Percentiles rank a stretch among this genome's conserved stretches.
These are phyloP conservation scores for Amphirosellinia nigrospora DNA, from an alignment of 495 filamentous ascomycete species.

Conservation along the genomic window DNA sequence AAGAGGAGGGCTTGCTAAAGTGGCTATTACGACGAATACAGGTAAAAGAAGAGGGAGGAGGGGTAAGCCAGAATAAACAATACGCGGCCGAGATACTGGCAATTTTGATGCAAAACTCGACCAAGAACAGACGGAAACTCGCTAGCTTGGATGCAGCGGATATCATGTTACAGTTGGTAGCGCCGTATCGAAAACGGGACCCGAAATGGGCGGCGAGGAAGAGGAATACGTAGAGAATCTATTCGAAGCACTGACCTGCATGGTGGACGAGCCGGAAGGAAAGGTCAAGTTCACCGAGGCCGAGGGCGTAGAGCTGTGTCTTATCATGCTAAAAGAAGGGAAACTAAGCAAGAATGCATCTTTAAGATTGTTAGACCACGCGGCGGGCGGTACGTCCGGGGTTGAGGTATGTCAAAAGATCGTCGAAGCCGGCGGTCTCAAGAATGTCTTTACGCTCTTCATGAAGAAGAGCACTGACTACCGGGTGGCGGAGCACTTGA, in stretches of 20 bases:
- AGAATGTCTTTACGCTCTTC: conserved; percentile 83
- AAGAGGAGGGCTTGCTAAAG: conserved; percentile 66
- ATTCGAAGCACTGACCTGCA: conserved; percentile 81
- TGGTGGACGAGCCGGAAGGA: conserved; percentile 76
- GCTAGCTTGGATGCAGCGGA: conserved; percentile 76
- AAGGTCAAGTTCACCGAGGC: conserved; percentile 86
- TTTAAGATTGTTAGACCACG: conserved; percentile 84
- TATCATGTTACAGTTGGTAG: conserved; percentile 78
- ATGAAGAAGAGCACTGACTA: conserved; percentile 84
- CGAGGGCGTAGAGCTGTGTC: conserved; percentile 87
- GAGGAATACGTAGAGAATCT: conserved; percentile 94
- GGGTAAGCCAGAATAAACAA: conserved; percentile 85
- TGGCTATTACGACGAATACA: conserved; percentile 74
- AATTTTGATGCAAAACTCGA: conserved; percentile 65
- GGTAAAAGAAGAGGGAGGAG: conserved; percentile 35
- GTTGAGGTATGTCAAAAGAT: conserved; percentile 70
- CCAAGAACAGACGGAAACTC: conserved; percentile 74
- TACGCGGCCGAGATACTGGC: conserved; percentile 92
- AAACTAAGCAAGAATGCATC: conserved; percentile 81
- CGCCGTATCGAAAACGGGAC: conserved; percentile 88
- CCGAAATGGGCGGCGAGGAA: conserved; percentile 83
- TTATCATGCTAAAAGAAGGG: conserved; percentile 78
- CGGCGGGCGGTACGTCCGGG: conserved; percentile 63
- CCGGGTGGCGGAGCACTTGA: conserved; percentile 78
- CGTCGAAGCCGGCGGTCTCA: conserved; percentile 84